phyloP scores from a whole-genome alignment of 2,329 filamentous ascomycete genomes.

The Pseudonectria foliicola region DNA sequence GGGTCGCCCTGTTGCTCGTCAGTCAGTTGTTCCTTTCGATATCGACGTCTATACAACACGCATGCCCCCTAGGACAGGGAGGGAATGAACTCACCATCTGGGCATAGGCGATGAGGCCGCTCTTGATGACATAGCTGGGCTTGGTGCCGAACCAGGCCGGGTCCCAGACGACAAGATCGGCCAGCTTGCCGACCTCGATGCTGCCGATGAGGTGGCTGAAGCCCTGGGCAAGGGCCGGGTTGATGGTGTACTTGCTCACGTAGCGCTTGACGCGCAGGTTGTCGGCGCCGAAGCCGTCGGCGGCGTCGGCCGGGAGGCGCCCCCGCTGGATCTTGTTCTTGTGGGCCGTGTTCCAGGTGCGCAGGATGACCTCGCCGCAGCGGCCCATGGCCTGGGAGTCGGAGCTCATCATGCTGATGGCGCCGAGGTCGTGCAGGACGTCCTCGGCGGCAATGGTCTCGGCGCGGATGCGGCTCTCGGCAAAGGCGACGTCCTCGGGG shows the following conservation, averaged over 20 bases:
- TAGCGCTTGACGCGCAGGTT: conserved; percentile 92
- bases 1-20: conserved; percentile 65
- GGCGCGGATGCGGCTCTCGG: conserved; percentile 86
- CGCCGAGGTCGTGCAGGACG: conserved; percentile 87
- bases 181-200: conserved; percentile 81
- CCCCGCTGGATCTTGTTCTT: conserved; percentile 92
- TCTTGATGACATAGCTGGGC: conserved; percentile 75
- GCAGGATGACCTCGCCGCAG: conserved; percentile 84
- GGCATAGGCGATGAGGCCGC: conserved; percentile 73
- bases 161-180: conserved; percentile 83
- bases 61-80: neutral
- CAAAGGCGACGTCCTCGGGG: conserved; percentile 91
- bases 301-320: conserved; percentile 60
- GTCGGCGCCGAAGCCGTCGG: conserved; percentile 64
- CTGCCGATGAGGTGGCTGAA: conserved; percentile 83
- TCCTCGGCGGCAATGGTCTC: conserved; percentile 97
- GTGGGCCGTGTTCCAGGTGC: conserved; percentile 95
- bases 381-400: conserved; percentile 97
- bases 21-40: too few species aligned
- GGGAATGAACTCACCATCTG: conserved; percentile 62
- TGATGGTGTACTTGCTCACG: conserved; percentile 93
- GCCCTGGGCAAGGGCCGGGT: conserved; percentile 84
- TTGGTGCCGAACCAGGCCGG: conserved; percentile 83
- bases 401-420: conserved; percentile 95
- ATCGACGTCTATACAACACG: too few species aligned